These are phyloP conservation scores for Lichenothelia convexa DNA, from an alignment of 495 filamentous ascomycete species.

Conservation along the genomic window DNA sequence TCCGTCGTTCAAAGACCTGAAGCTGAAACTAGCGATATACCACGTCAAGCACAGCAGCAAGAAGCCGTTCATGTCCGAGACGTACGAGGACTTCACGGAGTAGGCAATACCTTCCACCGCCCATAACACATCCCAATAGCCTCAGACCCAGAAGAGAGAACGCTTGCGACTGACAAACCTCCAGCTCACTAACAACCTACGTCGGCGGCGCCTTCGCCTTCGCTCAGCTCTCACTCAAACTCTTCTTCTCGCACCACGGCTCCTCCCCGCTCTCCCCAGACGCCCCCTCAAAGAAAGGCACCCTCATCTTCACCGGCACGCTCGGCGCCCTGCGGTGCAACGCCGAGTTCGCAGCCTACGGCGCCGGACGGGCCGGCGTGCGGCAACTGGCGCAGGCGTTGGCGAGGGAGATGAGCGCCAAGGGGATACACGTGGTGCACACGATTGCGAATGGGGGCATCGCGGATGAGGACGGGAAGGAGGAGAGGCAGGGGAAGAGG, in stretches of 20 bases:
- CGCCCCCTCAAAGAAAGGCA: conserved; percentile 27
- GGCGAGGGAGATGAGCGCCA: conserved; percentile 27
- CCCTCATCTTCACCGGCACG: conserved; percentile 30
- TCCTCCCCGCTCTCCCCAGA: conserved; percentile 17
- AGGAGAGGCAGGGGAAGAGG: conserved; percentile 23
- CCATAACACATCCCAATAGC: too few species aligned
- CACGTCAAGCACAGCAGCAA: conserved; percentile 27
- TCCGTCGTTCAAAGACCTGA: conserved; percentile 23
- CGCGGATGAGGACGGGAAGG: conserved; percentile 25
- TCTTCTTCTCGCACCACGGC: conserved; percentile 27
- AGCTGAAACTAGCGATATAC: conserved; percentile 26
- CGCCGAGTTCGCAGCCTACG: conserved; percentile 29
- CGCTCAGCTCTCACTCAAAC: conserved; percentile 23
- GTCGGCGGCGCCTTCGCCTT: conserved; percentile 31
- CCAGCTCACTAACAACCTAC: conserved; percentile 22
- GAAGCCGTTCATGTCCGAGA: conserved; percentile 31
- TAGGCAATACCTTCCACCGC: too few species aligned
- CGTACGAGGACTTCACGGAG: conserved; percentile 16
- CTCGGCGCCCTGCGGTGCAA: conserved; percentile 26
- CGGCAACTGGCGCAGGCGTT: conserved; percentile 28
- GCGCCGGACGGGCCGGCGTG: conserved; percentile 24
- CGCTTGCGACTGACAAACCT: neutral
- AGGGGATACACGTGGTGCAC: conserved; percentile 31
- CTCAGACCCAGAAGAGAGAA: neutral
- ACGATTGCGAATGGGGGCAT: conserved; percentile 29